These are phyloP conservation scores for Phytophthora sojae DNA, from an alignment of 352 stramenopile genomes.

Conservation along the genomic window DNA sequence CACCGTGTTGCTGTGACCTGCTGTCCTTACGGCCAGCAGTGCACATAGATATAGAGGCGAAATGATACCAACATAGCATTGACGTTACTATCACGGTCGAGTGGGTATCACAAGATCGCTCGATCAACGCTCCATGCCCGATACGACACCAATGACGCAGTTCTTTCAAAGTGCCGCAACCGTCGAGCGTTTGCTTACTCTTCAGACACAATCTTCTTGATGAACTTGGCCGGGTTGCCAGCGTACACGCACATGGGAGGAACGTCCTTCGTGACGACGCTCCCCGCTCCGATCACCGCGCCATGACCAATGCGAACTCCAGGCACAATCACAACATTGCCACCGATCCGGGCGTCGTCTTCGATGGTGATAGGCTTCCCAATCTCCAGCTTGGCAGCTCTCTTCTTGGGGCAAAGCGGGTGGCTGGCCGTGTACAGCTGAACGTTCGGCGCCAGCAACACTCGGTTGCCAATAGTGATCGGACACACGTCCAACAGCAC, in stretches of 20 bases:
- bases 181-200: slow-evolving; percentile 6
- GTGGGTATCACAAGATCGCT: too few species aligned
- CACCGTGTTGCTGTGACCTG: too few species aligned
- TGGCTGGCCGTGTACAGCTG: slow-evolving; percentile 87
- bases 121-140: too few species aligned
- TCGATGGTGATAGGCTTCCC: slow-evolving; percentile 82
- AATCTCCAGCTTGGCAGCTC: slow-evolving; percentile 56
- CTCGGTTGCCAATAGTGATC: slow-evolving; percentile 81
- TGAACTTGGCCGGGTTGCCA: slow-evolving; percentile 79
- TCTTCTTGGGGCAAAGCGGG: slow-evolving; percentile 60
- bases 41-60: too few species aligned
- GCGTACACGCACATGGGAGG: slow-evolving; percentile 62
- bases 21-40: too few species aligned
- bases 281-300: slow-evolving; percentile 77
- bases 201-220: slow-evolving; percentile 60
- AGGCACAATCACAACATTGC: slow-evolving; percentile 76
- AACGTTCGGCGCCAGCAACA: slow-evolving; percentile 80
- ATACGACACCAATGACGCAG: too few species aligned
- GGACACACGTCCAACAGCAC: slow-evolving; percentile 83
- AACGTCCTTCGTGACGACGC: slow-evolving; percentile 85
- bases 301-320: slow-evolving; percentile 78
- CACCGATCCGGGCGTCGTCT: slow-evolving; percentile 89
- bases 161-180: too few species aligned
- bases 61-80: too few species aligned
- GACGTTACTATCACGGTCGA: too few species aligned